Evolutionary conservation across 2,329 filamentous ascomycete genomes (phyloP).

Genomic region (Alternaria gaisen): DNA sequence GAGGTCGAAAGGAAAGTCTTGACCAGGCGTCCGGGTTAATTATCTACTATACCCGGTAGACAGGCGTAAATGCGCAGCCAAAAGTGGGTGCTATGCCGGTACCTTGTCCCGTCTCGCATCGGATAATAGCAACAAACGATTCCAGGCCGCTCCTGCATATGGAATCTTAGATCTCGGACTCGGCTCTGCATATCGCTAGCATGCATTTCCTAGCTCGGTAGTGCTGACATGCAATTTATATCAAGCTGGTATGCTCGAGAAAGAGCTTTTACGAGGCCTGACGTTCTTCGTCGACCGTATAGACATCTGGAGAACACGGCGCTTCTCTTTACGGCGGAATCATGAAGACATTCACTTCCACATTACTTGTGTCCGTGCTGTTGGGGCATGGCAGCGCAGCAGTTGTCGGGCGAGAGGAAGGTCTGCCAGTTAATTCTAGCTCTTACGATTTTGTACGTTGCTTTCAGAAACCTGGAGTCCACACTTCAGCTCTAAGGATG

Average conservation of each 20-base stretch:
- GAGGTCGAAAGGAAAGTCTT: neutral
- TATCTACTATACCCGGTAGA: neutral
- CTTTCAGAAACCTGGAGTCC: neutral
- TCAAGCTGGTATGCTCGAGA: neutral
- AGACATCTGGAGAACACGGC: neutral
- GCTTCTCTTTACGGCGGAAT: neutral
- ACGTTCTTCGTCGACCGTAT: neutral
- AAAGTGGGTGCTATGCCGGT: neutral
- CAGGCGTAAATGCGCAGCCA: neutral
- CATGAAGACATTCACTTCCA: slow-evolving; percentile 16
- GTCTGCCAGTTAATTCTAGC: neutral
- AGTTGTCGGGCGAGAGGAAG: neutral
- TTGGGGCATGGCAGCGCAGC: slow-evolving; percentile 11
- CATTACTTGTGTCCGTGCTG: slow-evolving; percentile 11
- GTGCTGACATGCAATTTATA: slow-evolving; percentile 1
- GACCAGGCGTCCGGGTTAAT: neutral
- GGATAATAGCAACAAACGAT: slow-evolving; percentile 10
- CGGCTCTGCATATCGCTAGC: slow-evolving; percentile 9
- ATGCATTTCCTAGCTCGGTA: slow-evolving; percentile 6
- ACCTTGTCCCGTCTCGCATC: slow-evolving; percentile 5
- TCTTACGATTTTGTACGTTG: slow-evolving; percentile 17
- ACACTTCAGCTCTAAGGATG: neutral
- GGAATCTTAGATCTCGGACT: slow-evolving; percentile 3
- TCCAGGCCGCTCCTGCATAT: slow-evolving; percentile 3
- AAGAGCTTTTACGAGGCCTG: neutral